Evolutionary conservation across 345 rosid genomes (phyloP).

Genomic region (Lumnitzera littorea): DNA sequence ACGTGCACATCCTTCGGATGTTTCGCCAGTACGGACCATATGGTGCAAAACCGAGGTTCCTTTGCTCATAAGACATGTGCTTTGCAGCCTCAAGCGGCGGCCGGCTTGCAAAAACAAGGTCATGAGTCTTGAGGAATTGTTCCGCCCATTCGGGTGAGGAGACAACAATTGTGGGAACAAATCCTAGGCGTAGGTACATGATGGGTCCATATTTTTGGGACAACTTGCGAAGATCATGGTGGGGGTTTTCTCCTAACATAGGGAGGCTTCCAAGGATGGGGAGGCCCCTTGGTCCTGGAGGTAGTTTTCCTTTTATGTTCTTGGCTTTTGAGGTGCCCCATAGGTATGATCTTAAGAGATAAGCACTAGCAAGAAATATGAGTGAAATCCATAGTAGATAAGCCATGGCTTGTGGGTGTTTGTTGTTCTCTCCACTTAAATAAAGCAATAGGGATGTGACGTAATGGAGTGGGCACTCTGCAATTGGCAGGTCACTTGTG

Average conservation of each 20-base stretch:
- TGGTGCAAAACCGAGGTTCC: slow-evolving; percentile 7
- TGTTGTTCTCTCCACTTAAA: too few species aligned
- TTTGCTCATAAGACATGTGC: slow-evolving; percentile 15
- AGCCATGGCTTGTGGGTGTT: too few species aligned
- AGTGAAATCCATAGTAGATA: too few species aligned
- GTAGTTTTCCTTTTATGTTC: background rate
- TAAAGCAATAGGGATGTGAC: too few species aligned
- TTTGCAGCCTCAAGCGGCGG: slow-evolving; percentile 16
- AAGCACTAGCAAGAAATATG: too few species aligned
- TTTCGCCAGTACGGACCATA: slow-evolving; percentile 37
- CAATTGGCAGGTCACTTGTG: too few species aligned
- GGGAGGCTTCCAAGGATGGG: slow-evolving; percentile 29
- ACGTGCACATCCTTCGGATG: slow-evolving; percentile 32
- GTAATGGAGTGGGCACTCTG: too few species aligned
- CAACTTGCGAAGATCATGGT: slow-evolving; percentile 17
- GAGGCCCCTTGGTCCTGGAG: slow-evolving; percentile 35
- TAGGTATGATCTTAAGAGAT: too few species aligned
- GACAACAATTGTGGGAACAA: slow-evolving; percentile 19
- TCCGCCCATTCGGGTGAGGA: slow-evolving; percentile 33
- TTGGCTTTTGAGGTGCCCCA: too few species aligned
- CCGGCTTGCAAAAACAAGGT: slow-evolving; percentile 29
- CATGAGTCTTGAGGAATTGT: slow-evolving; percentile 26
- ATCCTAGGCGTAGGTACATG: slow-evolving; percentile 28
- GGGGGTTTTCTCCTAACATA: slow-evolving; percentile 23
- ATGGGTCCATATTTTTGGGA: slow-evolving; percentile 31